Percentiles rank a stretch among this genome's conserved stretches.
Conservation (phyloP, 2,329 filamentous ascomycete species). For the Aspergillus alliaceus region DNA sequence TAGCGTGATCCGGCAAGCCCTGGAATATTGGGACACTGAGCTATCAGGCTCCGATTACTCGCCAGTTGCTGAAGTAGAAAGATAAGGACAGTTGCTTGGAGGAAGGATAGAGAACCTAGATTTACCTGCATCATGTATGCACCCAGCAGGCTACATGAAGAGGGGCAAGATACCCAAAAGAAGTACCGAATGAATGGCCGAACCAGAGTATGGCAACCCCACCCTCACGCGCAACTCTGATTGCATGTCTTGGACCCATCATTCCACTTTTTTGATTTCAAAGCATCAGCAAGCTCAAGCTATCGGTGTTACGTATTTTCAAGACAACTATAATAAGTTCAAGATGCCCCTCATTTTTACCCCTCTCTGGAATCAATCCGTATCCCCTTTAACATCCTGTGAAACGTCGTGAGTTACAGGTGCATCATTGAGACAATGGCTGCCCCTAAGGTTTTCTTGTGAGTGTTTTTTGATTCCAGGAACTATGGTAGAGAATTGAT, state of each 20-base stretch:
- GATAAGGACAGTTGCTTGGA: too few relatives aligned
- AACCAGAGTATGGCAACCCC: too few relatives aligned
- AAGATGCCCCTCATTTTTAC: neutral
- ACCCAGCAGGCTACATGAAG: too few relatives aligned
- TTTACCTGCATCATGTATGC: too few relatives aligned
- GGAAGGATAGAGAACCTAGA: too few relatives aligned
- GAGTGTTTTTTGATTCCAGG: slow-evolving; percentile 10
- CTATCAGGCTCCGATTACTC: too few relatives aligned
- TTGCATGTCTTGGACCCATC: neutral
- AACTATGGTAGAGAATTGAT: slow-evolving; percentile 7
- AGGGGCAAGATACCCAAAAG: too few relatives aligned
- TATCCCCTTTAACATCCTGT: too few relatives aligned
- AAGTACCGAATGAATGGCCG: too few relatives aligned
- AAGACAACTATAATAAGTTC: neutral
- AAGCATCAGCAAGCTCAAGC: slow-evolving; percentile 14
- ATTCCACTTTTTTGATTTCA: slow-evolving; percentile 25
- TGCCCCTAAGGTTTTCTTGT: slow-evolving; percentile 36
- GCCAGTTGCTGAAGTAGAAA: too few relatives aligned
- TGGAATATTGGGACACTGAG: too few relatives aligned
- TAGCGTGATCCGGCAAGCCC: too few relatives aligned
- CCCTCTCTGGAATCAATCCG: neutral
- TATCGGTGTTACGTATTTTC: neutral
- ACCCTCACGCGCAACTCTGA: slow-evolving; percentile 12
- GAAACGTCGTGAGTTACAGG: neutral
- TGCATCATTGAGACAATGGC: slow-evolving; percentile 20